These are phyloP conservation scores for Tylopilus subfusipes DNA, from an alignment of 768 basidiomycete genomes.

Conservation along the genomic window DNA sequence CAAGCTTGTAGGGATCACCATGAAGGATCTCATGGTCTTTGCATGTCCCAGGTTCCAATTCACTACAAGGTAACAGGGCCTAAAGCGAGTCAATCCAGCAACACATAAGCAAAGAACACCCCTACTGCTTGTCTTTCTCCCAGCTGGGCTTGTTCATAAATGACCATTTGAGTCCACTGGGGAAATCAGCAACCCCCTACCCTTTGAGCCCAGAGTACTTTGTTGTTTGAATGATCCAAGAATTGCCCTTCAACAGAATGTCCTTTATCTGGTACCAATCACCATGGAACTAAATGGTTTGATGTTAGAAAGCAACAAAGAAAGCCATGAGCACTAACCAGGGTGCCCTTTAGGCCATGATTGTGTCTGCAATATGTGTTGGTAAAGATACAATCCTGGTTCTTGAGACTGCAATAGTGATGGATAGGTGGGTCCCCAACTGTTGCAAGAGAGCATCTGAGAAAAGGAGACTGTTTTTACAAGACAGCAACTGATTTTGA, in stretches of 20 bases:
- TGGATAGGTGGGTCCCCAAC: slow-evolving; percentile 83
- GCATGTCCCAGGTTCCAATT: slow-evolving; percentile 98
- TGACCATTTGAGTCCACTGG: slow-evolving; percentile 94
- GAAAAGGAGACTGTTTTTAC: slow-evolving; percentile 13
- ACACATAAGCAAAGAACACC: neutral
- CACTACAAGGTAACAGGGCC: slow-evolving; percentile 94
- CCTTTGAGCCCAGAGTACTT: slow-evolving; percentile 96
- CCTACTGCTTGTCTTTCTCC: slow-evolving; percentile 86
- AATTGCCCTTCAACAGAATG: slow-evolving; percentile 90
- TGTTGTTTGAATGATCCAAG: slow-evolving; percentile 94
- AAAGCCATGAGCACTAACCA: slow-evolving; percentile 42
- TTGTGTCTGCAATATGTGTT: slow-evolving; percentile 88
- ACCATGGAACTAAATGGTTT: slow-evolving; percentile 64
- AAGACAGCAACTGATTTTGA: slow-evolving; percentile 26
- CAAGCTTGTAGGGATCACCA: slow-evolving; percentile 98
- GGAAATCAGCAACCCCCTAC: slow-evolving; percentile 95
- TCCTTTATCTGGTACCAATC: slow-evolving; percentile 99
- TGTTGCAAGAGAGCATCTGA: slow-evolving; percentile 53
- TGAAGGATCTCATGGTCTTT: slow-evolving; percentile 98
- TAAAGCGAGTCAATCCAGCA: slow-evolving; percentile 25
- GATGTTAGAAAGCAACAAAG: neutral
- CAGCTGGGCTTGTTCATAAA: slow-evolving; percentile 99
- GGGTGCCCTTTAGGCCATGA: slow-evolving; percentile 88
- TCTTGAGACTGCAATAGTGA: slow-evolving; percentile 89
- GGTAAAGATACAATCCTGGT: slow-evolving; percentile 92